Base-by-base conservation (phyloP, 2,329 filamentous ascomycete species). In the Colletotrichum liriopes region DNA sequence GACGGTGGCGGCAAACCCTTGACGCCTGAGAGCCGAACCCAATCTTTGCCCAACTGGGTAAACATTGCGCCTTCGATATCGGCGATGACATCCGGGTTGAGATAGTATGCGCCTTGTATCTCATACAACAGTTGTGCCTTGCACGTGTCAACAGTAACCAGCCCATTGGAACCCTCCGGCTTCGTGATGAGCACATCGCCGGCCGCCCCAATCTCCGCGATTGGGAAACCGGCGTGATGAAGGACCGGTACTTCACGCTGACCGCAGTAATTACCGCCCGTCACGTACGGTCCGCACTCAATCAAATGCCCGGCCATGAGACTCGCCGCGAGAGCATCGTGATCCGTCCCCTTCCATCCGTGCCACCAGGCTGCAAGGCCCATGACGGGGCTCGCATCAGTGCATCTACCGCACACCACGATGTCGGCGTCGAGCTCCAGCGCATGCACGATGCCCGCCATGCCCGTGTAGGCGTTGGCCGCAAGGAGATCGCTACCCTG, bases 311-410 rank as follows among this genome's bases (percentile, higher is more conserved):
- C 87, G 0, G 86, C 86, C 5, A 90, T 77, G 0, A 90, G 76
- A 0, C 86, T 80, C 0, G 85, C 85, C 0, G 88, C 88, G 5
- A 91, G 80, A 23, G 81, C 75, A 70, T 90, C 84, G 26, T 84
- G 88, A 32, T 86, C 82, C 0, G 80, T 82, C 20, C 85, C 82
- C 0, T 73, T 71, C 89, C 88, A 91, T 1, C 81, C 79, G 65
- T 90, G 84, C 85, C 88, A 91, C 80, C 83, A 90, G 75, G 85
- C 85, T 0, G 88, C 88, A 0, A 87, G 87, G 0, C 86, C 89
- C 69, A 90, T 89, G 0, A 89, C 87, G 0, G 86, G 87, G 2
- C 83, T 85, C 0, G 87, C 86, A 74, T 87, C 86, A 0, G 85
- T 82, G 1, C 85, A 85, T 5, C 86, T 81, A 0, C 86, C 86